phyloP scores from a whole-genome alignment of 2,329 filamentous ascomycete species.

The Penicillium capsulatum region DNA sequence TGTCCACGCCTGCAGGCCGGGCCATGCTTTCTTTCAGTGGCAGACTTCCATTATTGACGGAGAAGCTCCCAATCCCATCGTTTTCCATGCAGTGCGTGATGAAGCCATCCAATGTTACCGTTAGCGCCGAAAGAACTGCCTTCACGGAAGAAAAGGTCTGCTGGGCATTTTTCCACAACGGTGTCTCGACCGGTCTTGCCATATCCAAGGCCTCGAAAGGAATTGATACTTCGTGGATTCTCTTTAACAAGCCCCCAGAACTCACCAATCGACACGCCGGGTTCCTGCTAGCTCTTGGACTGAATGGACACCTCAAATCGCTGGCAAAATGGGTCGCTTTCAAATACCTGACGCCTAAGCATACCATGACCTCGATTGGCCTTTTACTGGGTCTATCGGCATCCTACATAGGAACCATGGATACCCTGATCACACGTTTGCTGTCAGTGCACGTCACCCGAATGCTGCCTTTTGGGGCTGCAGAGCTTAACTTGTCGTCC shows the following conservation, averaged over 20 bases:
- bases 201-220: slow-evolving; percentile 87
- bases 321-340: slow-evolving; percentile 98
- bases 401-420: slow-evolving; percentile 95
- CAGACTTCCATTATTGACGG: slow-evolving; percentile 81
- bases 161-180: slow-evolving; percentile 98
- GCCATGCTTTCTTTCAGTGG: slow-evolving; percentile 85
- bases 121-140: slow-evolving; percentile 81
- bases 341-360: slow-evolving; percentile 98
- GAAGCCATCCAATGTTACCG: slow-evolving; percentile 84
- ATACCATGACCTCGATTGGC: slow-evolving; percentile 98
- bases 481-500: slow-evolving; percentile 88
- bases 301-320: slow-evolving; percentile 91
- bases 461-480: slow-evolving; percentile 86
- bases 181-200: slow-evolving; percentile 84
- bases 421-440: slow-evolving; percentile 85
- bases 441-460: slow-evolving; percentile 93
- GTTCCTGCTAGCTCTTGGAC: slow-evolving; percentile 80
- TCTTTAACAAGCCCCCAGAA: slow-evolving; percentile 94
- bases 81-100: slow-evolving; percentile 91
- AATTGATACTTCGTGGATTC: slow-evolving; percentile 97
- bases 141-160: slow-evolving; percentile 96
- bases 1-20: slow-evolving; percentile 82
- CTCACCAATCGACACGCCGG: slow-evolving; percentile 95
- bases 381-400: slow-evolving; percentile 87
- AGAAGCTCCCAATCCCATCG: slow-evolving; percentile 82